Evolutionary conservation across 139 green algal genomes (phyloP), one percentile per base, ranked within the genome.

Genomic region (Coccomyxa sp.): DNA sequence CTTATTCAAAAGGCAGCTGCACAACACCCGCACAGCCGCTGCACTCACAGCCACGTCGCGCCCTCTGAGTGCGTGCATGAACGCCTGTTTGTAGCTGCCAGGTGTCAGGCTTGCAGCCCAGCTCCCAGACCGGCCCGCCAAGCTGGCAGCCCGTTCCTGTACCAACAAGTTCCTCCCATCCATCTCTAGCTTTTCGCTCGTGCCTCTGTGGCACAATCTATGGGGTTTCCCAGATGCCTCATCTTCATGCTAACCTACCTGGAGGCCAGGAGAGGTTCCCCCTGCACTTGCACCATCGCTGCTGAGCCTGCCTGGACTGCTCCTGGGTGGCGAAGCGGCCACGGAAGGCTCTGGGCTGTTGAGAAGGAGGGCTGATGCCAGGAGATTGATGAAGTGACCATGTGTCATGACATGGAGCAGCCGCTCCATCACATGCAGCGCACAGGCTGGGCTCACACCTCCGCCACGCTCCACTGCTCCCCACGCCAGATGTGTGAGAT

Each of bases 401-500:
- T 81, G 67, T 66, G 57, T 81, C n/a, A 97, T 77, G 12, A 93
- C 82, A 11, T 86, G 75, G 63, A 98, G 91, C 15, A 97, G 63
- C 0, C 93, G 91, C 89, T 98, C 95, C 58, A 96, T 79, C 4
- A 94, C 84, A 79, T 92, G 95, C 63, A 97, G 82, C 25, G 84
- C 81, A 78, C 82, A 89, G 32, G 92, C 84, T 0, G 90, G 84
- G 10, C 87, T 86, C 60, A 94, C 89, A 13, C 12, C 23, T 28
- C 76, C 79, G 10, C 57, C 38, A 3, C 38, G 38, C 7, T 51
- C 38, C 38, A 51, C 38, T 51, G 38, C 38, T 51, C 38, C 38
- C 38, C 38, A 51, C 7, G 38, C 38, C 38, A 51, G 3, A 51
- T 51, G 38, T 51, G 3, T 51, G 38, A 51, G 38, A 51, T 51